These are phyloP conservation scores for Clonostachys rosea DNA, from an alignment of 2,329 filamentous ascomycete species.

Conservation along the genomic window DNA sequence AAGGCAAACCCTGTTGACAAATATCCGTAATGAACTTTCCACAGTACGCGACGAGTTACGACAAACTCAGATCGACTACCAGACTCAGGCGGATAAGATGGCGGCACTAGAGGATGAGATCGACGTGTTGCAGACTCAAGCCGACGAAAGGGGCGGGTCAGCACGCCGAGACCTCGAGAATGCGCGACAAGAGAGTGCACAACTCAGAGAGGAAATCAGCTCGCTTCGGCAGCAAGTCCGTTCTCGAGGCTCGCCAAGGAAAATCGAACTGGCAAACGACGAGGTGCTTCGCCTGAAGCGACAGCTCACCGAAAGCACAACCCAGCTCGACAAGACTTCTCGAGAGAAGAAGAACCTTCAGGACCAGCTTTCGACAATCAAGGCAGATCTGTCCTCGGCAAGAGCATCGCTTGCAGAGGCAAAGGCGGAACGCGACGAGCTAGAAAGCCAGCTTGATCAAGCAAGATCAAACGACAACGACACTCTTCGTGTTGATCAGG, in stretches of 20 bases:
- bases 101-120: slow-evolving; percentile 71
- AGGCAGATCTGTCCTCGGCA: slow-evolving; percentile 55
- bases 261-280: slow-evolving; percentile 15
- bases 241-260: slow-evolving; percentile 1
- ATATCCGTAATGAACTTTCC: slow-evolving; percentile 62
- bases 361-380: slow-evolving; percentile 55
- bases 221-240: slow-evolving; percentile 11
- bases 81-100: slow-evolving; percentile 58
- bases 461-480: slow-evolving; percentile 52
- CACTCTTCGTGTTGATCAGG: slow-evolving; percentile 59
- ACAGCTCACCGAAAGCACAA: slow-evolving; percentile 53
- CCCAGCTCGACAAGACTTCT: slow-evolving; percentile 48
- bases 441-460: slow-evolving; percentile 55
- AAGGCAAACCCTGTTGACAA: slow-evolving; percentile 61
- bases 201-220: slow-evolving; percentile 30
- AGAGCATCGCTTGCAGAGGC: slow-evolving; percentile 51
- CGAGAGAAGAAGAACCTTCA: slow-evolving; percentile 61
- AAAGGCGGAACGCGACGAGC: slow-evolving; percentile 62
- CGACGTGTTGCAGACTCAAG: slow-evolving; percentile 57
- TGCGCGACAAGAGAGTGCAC: slow-evolving; percentile 24
- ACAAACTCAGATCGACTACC: slow-evolving; percentile 59
- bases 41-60: slow-evolving; percentile 65
- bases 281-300: slow-evolving; percentile 48
- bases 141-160: slow-evolving; percentile 6
- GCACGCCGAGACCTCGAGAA: slow-evolving; percentile 35